Base-by-base conservation (phyloP, 2,329 filamentous ascomycete genomes). In the Alternaria sp. region DNA sequence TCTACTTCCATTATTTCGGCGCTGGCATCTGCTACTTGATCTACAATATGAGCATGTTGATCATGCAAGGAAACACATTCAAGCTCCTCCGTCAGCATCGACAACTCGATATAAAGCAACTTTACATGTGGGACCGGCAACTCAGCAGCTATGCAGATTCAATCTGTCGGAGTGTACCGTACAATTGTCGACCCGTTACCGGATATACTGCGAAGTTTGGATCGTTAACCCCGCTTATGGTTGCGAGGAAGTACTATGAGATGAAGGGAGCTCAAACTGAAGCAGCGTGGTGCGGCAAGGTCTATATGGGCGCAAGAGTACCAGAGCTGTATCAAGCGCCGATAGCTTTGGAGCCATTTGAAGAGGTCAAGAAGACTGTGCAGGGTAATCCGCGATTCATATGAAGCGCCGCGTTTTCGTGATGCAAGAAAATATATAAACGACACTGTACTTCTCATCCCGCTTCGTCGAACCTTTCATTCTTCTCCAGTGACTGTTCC, bases 21-120 rank as follows among this genome's bases (percentile, higher is more conserved):
- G 68, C 71, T 1, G 72, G 71, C 8, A 77, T 75, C 41, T 76
- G 73, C 54, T 77, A 76, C 57, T 62, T 75, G 41, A 73, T 75
- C 38, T 77, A 76, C 64, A 77, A 74, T 72, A 76, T 75, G 73
- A 72, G 68, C 59, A 75, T 77, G 72, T 59, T 77, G 7, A 75
- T 78, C 51, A 51, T 77, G 57, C 75, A 73, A 52, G 71, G 71
- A 43, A 77, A 77, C 63, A 76, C 69, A 1, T 77, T 77, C 66
- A 66, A 61, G 28, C 60, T 78, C 2, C 62, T 73, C 7, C 68
- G 69, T 1, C 65, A 67, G 46, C 57, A 63, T 61, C 69, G 65
- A 18, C 51, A 67, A 38, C 69, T 77, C 4, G 71, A 73, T 16
- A 64, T 71, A 18, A 74, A 71, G 42, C 68, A 76, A 36, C 57